Evolutionary conservation across 371 early-diverging fungal genomes (phyloP).

Genomic region (Catenaria anguillulae): DNA sequence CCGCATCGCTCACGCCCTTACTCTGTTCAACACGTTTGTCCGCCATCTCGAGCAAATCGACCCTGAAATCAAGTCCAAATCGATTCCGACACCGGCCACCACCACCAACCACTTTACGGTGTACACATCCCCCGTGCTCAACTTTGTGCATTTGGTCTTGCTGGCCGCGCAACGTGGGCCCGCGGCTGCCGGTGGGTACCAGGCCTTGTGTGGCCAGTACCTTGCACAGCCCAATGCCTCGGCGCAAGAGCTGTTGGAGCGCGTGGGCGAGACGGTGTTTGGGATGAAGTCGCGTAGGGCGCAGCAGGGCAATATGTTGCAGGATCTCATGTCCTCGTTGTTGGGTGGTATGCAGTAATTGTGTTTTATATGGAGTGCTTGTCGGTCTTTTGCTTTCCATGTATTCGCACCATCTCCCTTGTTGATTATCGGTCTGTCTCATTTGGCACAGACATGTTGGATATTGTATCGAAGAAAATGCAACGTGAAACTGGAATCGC

Average conservation of each 20-base stretch:
- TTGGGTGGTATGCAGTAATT: constrained; percentile 19
- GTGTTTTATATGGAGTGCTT: too few species aligned
- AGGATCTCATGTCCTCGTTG: constrained; percentile 55
- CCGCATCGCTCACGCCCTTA: constrained; percentile 1
- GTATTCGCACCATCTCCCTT: too few species aligned
- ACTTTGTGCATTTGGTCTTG: not conserved
- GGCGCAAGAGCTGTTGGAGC: constrained; percentile 30
- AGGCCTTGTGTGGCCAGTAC: not conserved
- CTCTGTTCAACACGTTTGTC: constrained; percentile 7
- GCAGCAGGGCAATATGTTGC: constrained; percentile 45
- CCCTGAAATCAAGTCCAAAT: not conserved
- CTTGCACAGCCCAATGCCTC: not conserved
- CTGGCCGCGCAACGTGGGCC: not conserved
- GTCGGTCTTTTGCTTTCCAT: too few species aligned
- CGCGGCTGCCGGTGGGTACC: not conserved
- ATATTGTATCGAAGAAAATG: too few species aligned
- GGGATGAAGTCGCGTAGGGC: constrained; percentile 44
- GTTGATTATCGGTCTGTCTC: too few species aligned
- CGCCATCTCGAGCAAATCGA: not conserved
- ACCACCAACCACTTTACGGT: not conserved
- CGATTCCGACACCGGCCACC: not conserved
- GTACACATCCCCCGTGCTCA: not conserved
- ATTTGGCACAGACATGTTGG: too few species aligned
- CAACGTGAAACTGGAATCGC: too few species aligned
- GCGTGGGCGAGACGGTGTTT: constrained; percentile 51